Evolutionary conservation across 1,139 yeast species (phyloP).

Genomic region (Yarrowia galli): DNA sequence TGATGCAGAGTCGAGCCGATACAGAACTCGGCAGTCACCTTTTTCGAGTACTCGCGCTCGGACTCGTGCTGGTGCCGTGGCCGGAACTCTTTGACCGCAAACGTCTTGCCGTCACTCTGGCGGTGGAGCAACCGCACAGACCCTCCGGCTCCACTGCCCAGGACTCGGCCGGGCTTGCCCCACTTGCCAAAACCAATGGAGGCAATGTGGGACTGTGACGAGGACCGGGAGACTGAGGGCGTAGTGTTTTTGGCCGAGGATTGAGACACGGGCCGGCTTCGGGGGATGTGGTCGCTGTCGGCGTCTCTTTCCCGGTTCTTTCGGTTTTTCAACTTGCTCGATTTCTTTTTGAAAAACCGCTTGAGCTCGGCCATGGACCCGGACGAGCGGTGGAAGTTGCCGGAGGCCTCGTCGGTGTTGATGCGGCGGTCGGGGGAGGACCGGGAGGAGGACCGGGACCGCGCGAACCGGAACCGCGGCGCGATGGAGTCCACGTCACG

Average conservation of each 20-base stretch:
- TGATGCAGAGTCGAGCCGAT: constrained; percentile 90
- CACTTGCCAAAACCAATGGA: constrained; percentile 72
- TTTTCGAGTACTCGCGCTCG: constrained; percentile 87
- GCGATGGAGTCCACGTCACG: constrained; percentile 26
- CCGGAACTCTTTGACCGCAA: constrained; percentile 94
- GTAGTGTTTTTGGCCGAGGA: background rate
- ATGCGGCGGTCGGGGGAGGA: constrained; percentile 30
- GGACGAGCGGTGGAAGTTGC: constrained; percentile 26
- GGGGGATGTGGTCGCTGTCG: background rate
- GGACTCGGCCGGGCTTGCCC: constrained; percentile 80
- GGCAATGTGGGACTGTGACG: constrained; percentile 39
- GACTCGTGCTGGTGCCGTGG: constrained; percentile 77
- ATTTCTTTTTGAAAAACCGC: constrained; percentile 48
- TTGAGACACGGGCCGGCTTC: constrained; percentile 2
- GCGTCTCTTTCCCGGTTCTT: no score
- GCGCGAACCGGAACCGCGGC: constrained; percentile 37
- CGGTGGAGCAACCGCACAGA: constrained; percentile 79
- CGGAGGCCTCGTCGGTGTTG: constrained; percentile 32
- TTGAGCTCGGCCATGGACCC: constrained; percentile 48
- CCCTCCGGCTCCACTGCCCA: constrained; percentile 98
- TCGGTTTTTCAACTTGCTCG: constrained; percentile 43
- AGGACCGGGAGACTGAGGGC: constrained; percentile 12
- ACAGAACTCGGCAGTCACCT: constrained; percentile 94
- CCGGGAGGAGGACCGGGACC: constrained; percentile 16
- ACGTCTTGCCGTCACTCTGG: constrained; percentile 69